Evolutionary conservation across 345 rosid species (phyloP).

Genomic region (Xanthoceras sorbifolium): DNA sequence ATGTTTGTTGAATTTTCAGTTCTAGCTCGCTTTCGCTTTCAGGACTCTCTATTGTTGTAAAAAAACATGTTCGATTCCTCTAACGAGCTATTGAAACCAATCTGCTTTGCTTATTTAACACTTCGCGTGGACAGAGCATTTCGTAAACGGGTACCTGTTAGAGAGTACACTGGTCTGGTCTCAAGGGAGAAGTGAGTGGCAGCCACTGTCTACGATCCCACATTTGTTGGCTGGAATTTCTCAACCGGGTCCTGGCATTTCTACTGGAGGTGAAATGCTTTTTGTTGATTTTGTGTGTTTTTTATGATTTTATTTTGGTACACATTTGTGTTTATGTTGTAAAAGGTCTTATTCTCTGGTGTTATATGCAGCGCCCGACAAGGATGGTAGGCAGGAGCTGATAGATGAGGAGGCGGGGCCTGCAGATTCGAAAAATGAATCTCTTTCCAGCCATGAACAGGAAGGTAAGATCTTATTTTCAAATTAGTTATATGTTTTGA

Average conservation of each 20-base stretch:
- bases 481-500: background rate
- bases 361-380: constrained; percentile 24
- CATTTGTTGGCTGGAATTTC: constrained; percentile 55
- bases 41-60: constrained; percentile 42
- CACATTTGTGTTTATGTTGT: constrained; percentile 2
- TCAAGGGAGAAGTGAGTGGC: constrained; percentile 85
- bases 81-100: constrained; percentile 44
- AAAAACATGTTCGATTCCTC: constrained; percentile 41
- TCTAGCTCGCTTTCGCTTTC: constrained; percentile 30
- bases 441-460: constrained; percentile 25
- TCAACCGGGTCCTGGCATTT: constrained; percentile 30
- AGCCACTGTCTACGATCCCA: constrained; percentile 71
- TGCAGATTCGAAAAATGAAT: constrained; percentile 25
- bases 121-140: constrained; percentile 81
- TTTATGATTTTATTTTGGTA: background rate
- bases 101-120: constrained; percentile 45
- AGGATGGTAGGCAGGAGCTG: constrained; percentile 16
- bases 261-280: constrained; percentile 43
- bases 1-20: background rate
- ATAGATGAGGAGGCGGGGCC: constrained; percentile 9
- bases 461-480: constrained; percentile 17
- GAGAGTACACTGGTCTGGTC: constrained; percentile 82
- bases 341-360: constrained; percentile 12
- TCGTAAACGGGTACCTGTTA: constrained; percentile 65
- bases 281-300: constrained; percentile 1